phyloP scores from a whole-genome alignment of 2,329 filamentous ascomycete species.

The Ceratocystis huliohia region DNA sequence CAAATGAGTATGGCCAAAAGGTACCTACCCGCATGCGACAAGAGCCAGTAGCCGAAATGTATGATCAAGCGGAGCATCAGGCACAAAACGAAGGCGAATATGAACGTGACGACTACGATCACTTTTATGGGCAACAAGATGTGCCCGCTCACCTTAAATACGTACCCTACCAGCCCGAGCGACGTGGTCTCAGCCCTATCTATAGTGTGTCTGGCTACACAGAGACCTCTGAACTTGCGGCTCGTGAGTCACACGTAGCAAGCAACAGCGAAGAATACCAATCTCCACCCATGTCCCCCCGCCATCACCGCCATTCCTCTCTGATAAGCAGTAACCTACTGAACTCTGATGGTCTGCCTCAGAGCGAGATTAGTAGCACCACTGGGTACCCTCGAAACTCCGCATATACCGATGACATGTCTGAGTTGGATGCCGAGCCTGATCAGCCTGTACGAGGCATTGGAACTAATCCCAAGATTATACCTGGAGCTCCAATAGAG shows the following conservation, averaged over 20 bases:
- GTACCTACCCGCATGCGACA: conserved; percentile 25
- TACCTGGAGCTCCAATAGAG: conserved; percentile 64
- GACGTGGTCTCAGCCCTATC: conserved; percentile 70
- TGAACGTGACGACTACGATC: conserved; percentile 24
- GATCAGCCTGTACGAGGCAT: conserved; percentile 60
- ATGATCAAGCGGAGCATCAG: conserved; percentile 32
- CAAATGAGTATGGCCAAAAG: conserved; percentile 35
- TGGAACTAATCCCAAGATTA: conserved; percentile 63
- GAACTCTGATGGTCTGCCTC: conserved; percentile 28
- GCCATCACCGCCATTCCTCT: conserved; percentile 40
- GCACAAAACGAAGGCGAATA: conserved; percentile 13
- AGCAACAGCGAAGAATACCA: conserved; percentile 38
- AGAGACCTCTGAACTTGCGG: conserved; percentile 39
- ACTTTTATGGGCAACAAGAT: conserved; percentile 47
- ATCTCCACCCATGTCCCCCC: conserved; percentile 47
- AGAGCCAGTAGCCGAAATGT: conserved; percentile 29
- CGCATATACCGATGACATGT: conserved; percentile 37
- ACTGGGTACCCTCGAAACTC: conserved; percentile 40
- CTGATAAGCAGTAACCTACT: conserved; percentile 37
- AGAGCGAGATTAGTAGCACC: conserved; percentile 16
- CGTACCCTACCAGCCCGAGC: conserved; percentile 54
- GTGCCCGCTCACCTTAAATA: conserved; percentile 53
- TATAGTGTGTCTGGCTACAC: conserved; percentile 84
- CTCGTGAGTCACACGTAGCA: conserved; percentile 45
- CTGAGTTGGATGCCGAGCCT: conserved; percentile 47